These are phyloP conservation scores for Lasiosphaeriaceae sp. DNA, from an alignment of 495 filamentous ascomycete genomes.

Conservation along the genomic window DNA sequence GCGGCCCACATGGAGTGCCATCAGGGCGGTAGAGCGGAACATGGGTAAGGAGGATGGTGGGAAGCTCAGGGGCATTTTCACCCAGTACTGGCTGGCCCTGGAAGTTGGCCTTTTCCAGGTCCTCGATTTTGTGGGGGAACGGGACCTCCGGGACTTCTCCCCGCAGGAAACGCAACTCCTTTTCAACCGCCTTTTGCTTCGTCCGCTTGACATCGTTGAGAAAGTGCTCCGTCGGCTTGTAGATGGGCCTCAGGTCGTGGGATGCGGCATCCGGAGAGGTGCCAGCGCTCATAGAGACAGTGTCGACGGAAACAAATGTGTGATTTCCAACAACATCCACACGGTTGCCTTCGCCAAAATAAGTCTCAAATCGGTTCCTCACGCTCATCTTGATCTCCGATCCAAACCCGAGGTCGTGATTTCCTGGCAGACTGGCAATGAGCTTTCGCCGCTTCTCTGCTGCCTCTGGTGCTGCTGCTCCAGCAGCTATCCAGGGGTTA, in stretches of 20 bases:
- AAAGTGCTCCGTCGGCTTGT: constrained; percentile 72
- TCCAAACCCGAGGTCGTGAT: constrained; percentile 96
- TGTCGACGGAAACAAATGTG: constrained; percentile 88
- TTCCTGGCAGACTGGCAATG: constrained; percentile 81
- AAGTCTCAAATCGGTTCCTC: constrained; percentile 76
- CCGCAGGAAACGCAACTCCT: constrained; percentile 50
- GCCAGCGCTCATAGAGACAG: constrained; percentile 76
- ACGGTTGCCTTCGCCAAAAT: constrained; percentile 84
- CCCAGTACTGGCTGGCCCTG: constrained; percentile 36
- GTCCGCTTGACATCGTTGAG: constrained; percentile 54
- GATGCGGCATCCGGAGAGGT: constrained; percentile 37
- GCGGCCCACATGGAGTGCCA: constrained; percentile 86
- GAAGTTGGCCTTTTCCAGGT: constrained; percentile 40
- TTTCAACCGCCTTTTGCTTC: constrained; percentile 51
- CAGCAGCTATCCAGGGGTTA: constrained; percentile 51
- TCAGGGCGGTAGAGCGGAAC: constrained; percentile 79
- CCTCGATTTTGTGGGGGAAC: constrained; percentile 52
- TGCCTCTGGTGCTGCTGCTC: constrained; percentile 25
- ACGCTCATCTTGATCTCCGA: constrained; percentile 74
- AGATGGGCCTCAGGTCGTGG: constrained; percentile 56
- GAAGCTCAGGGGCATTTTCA: constrained; percentile 52
- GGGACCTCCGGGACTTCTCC: constrained; percentile 45
- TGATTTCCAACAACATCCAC: constrained; percentile 93
- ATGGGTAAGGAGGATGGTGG: constrained; percentile 83
- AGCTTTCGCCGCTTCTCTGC: constrained; percentile 57